Evolutionary conservation across 2,329 filamentous ascomycete genomes (phyloP), one percentile per base, ranked within the genome.

Genomic region (Cryphonectria naterciae): DNA sequence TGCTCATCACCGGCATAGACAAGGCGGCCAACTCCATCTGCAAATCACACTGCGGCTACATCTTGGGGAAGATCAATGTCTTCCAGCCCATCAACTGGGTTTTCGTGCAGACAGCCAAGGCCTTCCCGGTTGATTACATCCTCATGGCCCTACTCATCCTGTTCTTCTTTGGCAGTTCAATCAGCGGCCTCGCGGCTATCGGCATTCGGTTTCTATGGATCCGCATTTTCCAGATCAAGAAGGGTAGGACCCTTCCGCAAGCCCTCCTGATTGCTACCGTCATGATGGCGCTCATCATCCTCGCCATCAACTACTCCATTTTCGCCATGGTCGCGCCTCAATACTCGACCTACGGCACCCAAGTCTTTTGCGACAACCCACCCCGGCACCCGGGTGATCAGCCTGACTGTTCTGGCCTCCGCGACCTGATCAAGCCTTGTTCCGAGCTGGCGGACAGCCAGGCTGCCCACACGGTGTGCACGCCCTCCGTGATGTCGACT

Each of bases 161-260:
- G 1, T 89, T 98, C 75, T 91, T 99, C 80, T 98, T 99, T 83
- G 91, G 88, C 81, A 92, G 93, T 77, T 95, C 94, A 13, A 91
- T 99, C 67, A 89, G 94, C 1, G 96, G 96, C 22, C 90, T 98
- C 68, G 93, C 94, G 4, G 88, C 90, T 1, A 88, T 98, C 70
- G 96, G 96, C 62, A 97, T 99, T 77, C 93, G 96, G 74, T 97
- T 99, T 86, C 88, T 99, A 67, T 99, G 96, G 96, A 86, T 99
- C 76, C 92, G 89, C 71, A 90, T 99, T 77, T 98, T 98, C 87
- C 91, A 92, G 79, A 95, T 99, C 77, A 90, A 94, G 77, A 93
- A 92, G 77, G 94, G 94, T 39, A 90, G 95, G 75, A 98, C 95
- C 0, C 92, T 93, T 0, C 96, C 96, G 0, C 96, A 98, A 80